Evolutionary conservation across 1,284 basidiomycete genomes (phyloP).

Genomic region (Melampsora americana): DNA sequence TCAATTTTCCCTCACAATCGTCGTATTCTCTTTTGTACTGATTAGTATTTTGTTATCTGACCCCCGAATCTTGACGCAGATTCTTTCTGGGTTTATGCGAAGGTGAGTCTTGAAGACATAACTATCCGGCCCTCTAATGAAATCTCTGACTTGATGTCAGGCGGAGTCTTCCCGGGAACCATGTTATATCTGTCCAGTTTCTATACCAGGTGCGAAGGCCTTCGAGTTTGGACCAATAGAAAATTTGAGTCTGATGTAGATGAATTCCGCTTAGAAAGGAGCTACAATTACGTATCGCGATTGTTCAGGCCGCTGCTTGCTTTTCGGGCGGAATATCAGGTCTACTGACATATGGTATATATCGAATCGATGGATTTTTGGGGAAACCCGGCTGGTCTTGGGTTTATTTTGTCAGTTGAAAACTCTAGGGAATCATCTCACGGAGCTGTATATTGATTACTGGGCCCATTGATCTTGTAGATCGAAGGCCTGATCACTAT

Average conservation of each 20-base stretch:
- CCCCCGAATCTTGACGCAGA: neutral
- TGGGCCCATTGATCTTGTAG: neutral
- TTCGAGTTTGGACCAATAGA: neutral
- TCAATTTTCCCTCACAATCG: neutral
- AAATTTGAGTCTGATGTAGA: no score
- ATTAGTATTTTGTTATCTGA: no score
- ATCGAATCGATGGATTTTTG: conserved; percentile 22
- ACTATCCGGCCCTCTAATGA: no score
- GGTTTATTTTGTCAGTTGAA: conserved; percentile 18
- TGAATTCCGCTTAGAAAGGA: neutral
- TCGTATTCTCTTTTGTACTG: neutral
- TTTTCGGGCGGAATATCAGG: conserved; percentile 14
- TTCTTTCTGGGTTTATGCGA: conserved; percentile 22
- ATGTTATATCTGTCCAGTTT: conserved; percentile 22
- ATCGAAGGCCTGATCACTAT: conserved; percentile 39
- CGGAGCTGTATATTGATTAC: neutral
- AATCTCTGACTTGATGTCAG: neutral
- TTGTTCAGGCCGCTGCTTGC: conserved; percentile 7
- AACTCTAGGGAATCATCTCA: neutral
- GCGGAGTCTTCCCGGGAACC: conserved; percentile 7
- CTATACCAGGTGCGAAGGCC: conserved; percentile 7
- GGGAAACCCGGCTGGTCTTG: conserved; percentile 23
- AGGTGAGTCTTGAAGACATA: neutral
- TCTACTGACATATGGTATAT: conserved; percentile 20
- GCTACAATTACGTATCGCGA: conserved; percentile 24